Conservation (phyloP, 2,329 filamentous ascomycete species). For the Beauveria varroae region DNA sequence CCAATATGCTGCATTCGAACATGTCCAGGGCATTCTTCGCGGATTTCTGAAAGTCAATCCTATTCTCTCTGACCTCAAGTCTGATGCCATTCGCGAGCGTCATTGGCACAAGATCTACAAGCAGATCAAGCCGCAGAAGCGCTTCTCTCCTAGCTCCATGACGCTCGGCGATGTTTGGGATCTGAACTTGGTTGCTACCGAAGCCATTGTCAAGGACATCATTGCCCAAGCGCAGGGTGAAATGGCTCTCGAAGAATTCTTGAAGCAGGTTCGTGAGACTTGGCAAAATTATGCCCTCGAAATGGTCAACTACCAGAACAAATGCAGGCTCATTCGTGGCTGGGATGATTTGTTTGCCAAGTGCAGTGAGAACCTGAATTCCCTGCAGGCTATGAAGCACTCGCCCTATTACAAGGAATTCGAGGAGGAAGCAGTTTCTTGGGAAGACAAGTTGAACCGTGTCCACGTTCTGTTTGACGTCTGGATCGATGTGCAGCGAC, state of each 20-base stretch:
- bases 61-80: conserved; percentile 83
- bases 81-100: conserved; percentile 89
- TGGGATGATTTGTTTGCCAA: conserved; percentile 99
- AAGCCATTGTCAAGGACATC: conserved; percentile 83
- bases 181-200: conserved; percentile 79
- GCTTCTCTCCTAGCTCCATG: conserved; percentile 90
- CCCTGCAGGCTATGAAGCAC: conserved; percentile 95
- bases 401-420: conserved; percentile 99
- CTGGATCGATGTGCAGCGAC: conserved; percentile 99
- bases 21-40: conserved; percentile 86
- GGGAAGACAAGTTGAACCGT: conserved; percentile 97
- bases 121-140: conserved; percentile 81
- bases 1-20: conserved; percentile 99
- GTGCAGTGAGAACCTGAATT: conserved; percentile 96
- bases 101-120: conserved; percentile 99
- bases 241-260: conserved; percentile 95
- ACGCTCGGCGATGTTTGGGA: conserved; percentile 99
- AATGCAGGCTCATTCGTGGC: conserved; percentile 91
- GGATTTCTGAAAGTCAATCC: conserved; percentile 87
- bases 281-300: conserved; percentile 96
- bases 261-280: conserved; percentile 91
- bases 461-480: conserved; percentile 98
- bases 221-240: conserved; percentile 95
- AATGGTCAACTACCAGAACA: conserved; percentile 95
- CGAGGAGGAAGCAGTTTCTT: conserved; percentile 89